Conservation (phyloP, 2,329 filamentous ascomycete genomes). For the Lasiodiplodia gonubiensis region DNA sequence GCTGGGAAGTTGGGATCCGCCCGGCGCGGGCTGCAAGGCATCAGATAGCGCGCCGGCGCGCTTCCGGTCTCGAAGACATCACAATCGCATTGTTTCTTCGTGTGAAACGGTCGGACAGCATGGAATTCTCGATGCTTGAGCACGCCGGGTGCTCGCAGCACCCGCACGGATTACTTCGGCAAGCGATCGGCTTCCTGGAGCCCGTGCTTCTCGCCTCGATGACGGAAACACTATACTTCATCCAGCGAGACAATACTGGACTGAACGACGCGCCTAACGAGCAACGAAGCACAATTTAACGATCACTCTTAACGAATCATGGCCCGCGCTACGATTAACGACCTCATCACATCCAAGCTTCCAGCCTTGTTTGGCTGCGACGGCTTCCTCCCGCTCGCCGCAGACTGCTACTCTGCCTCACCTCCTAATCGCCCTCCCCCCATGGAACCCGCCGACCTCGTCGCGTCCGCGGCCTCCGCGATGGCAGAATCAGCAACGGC, state of each 20-base stretch:
- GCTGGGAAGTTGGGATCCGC: neutral
- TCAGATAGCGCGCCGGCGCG: neutral
- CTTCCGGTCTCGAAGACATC: slow-evolving; percentile 7
- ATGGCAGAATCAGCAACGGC: slow-evolving; percentile 10
- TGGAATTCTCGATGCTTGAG: neutral
- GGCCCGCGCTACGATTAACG: slow-evolving; percentile 18
- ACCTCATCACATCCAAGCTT: slow-evolving; percentile 15
- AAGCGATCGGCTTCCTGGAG: neutral
- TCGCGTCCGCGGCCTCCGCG: slow-evolving; percentile 5
- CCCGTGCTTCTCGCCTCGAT: slow-evolving; percentile 6
- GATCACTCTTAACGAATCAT: slow-evolving; percentile 11
- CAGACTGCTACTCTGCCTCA: slow-evolving; percentile 11
- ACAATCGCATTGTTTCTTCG: neutral
- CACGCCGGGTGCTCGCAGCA: neutral
- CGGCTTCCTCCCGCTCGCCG: slow-evolving; percentile 25
- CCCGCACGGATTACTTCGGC: slow-evolving; percentile 9
- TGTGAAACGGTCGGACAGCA: neutral
- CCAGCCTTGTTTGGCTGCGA: slow-evolving; percentile 25
- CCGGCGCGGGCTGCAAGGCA: slow-evolving; percentile 1
- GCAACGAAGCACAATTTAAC: slow-evolving; percentile 13
- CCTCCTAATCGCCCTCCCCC: neutral
- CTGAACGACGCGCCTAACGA: slow-evolving; percentile 15
- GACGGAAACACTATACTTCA: slow-evolving; percentile 21
- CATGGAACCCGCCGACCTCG: neutral
- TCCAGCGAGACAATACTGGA: slow-evolving; percentile 14